Evolutionary conservation across 2,329 filamentous ascomycete genomes (phyloP), one percentile per base, ranked within the genome.

Genomic region (Alternaria alternata): DNA sequence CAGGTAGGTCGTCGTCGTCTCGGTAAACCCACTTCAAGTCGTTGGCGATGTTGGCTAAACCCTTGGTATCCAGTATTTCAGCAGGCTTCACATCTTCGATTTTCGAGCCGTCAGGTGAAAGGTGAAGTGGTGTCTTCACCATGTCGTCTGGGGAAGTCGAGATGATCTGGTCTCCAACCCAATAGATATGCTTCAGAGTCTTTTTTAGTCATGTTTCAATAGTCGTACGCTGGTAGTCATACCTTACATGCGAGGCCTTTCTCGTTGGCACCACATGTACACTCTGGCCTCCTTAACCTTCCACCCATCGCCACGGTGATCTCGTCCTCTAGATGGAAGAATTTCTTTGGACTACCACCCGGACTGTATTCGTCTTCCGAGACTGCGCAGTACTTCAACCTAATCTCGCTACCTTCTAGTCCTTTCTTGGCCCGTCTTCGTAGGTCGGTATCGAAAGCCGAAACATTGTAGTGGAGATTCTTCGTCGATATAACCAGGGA

Each of bases 251-350:
- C 76, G 14, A 69, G 55, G 2, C 70, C 70, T 16, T 67, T 66
- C 22, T 76, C 74, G 51, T 76, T 76, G 16, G 71, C 72, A 20
- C 75, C 75, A 52, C 76, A 79, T 36, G 65, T 76, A 55, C 76
- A 79, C 44, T 66, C 71, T 20, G 76, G 75, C 22, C 64, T 66
- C 16, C 32, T 41, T 11, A 70, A 60, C 20, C 62, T 63, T 34
- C 68, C 73, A 18, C 75, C 73, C 54, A 79, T 71, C 2, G 66
- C 65, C n/a, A 79, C 69, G 11, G 69, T 74, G 22, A 78, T 76
- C 32, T 76, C 74, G 43, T 79, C 76, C 22, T 75, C 71, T 32
- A 79, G 69, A 53, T 76, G 72, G 54, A 79, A 79, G 55, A 76
- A 76, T 38, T 72, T 65, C 18, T 67, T 70, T 42, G 43, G 51